These are phyloP conservation scores for Adansonia rubrostipa DNA, from an alignment of 441 rosid genomes.

Conservation along the genomic window DNA sequence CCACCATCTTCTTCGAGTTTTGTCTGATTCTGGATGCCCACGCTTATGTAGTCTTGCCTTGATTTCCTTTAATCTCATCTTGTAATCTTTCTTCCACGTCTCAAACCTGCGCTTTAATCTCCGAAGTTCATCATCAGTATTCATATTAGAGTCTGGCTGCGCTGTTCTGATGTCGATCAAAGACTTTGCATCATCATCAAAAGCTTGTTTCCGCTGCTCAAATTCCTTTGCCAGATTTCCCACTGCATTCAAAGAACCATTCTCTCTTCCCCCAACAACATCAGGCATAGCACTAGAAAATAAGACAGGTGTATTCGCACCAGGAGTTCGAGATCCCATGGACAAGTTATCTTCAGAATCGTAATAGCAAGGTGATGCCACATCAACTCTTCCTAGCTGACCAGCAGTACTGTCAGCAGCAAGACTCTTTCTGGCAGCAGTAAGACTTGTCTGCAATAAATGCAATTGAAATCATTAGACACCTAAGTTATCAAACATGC, in stretches of 20 bases:
- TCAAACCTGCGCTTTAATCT: constrained; percentile 71
- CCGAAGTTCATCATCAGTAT: constrained; percentile 66
- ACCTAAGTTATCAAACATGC: neutral
- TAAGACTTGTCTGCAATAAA: constrained; percentile 70
- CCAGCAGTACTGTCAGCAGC: constrained; percentile 51
- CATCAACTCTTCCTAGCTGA: constrained; percentile 57
- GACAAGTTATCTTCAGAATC: constrained; percentile 70
- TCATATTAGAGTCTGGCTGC: constrained; percentile 41
- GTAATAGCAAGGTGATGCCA: constrained; percentile 59
- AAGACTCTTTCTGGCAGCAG: constrained; percentile 79
- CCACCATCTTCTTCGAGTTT: constrained; percentile 87
- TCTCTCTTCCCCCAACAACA: constrained; percentile 53
- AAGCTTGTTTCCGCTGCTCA: constrained; percentile 68
- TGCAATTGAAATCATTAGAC: neutral
- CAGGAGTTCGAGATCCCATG: constrained; percentile 65
- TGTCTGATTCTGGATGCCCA: constrained; percentile 52
- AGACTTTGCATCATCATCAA: constrained; percentile 68
- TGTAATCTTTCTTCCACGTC: constrained; percentile 92
- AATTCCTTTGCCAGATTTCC: constrained; percentile 70
- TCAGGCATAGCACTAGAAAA: constrained; percentile 45
- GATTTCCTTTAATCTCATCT: constrained; percentile 67
- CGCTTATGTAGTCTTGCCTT: constrained; percentile 68
- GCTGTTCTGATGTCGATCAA: constrained; percentile 52
- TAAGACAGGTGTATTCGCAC: constrained; percentile 58
- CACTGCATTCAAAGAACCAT: constrained; percentile 59